Evolutionary conservation across 2,329 filamentous ascomycete genomes (phyloP).

Genomic region (Cadophora sp.): DNA sequence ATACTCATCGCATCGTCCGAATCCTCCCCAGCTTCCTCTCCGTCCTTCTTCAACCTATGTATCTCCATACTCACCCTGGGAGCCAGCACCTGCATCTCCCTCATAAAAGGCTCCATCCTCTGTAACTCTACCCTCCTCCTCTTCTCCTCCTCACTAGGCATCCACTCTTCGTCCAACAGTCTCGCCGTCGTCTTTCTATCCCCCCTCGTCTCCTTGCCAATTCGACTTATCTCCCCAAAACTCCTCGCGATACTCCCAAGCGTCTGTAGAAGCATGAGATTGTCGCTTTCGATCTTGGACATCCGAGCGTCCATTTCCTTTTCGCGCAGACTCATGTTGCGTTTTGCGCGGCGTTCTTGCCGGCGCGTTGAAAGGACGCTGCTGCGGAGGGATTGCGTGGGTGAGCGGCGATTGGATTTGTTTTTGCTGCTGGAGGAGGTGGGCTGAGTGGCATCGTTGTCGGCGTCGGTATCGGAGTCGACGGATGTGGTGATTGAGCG

Average conservation of each 20-base stretch:
- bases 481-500: background rate
- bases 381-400: constrained; percentile 11
- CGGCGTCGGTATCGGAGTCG: constrained; percentile 12
- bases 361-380: constrained; percentile 21
- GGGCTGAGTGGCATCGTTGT: background rate
- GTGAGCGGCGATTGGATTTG: background rate
- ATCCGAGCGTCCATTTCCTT: constrained; percentile 36
- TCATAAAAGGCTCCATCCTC: constrained; percentile 27
- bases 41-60: background rate
- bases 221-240: constrained; percentile 28
- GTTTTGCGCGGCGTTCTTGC: constrained; percentile 29
- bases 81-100: constrained; percentile 24
- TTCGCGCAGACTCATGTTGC: constrained; percentile 30
- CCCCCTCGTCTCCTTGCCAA: constrained; percentile 12
- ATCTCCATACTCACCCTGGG: constrained; percentile 27
- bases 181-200: constrained; percentile 6
- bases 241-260: constrained; percentile 33
- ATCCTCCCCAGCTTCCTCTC: background rate
- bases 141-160: background rate
- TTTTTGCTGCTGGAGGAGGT: background rate
- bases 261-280: constrained; percentile 32
- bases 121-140: constrained; percentile 15
- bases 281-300: constrained; percentile 38
- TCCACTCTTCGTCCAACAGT: constrained; percentile 4
- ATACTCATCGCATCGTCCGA: constrained; percentile 6